Conservation (phyloP, 371 early-diverging fungal genomes). For the Chytridiales sp. region DNA sequence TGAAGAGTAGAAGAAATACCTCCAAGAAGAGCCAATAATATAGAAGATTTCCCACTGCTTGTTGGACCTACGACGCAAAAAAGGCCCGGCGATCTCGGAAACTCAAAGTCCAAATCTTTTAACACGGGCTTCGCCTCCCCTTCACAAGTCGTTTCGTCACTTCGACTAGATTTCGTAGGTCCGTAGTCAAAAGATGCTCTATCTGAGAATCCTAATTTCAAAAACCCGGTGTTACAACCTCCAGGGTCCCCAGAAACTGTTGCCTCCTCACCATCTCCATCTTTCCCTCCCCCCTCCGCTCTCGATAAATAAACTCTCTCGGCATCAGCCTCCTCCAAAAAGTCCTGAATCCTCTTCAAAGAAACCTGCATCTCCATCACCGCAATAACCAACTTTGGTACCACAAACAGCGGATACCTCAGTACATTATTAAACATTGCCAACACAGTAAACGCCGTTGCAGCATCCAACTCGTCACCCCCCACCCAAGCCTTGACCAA, state of each 20-base stretch:
- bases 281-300: background rate
- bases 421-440: slow-evolving; percentile 29
- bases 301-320: background rate
- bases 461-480: slow-evolving; percentile 10
- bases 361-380: slow-evolving; percentile 25
- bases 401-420: slow-evolving; percentile 28
- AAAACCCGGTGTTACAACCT: too few species aligned
- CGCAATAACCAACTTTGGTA: slow-evolving; percentile 26
- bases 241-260: background rate
- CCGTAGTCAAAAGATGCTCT: background rate
- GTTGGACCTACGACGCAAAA: slow-evolving; percentile 66
- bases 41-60: slow-evolving; percentile 64
- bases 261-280: background rate
- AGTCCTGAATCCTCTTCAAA: slow-evolving; percentile 13
- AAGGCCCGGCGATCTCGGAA: slow-evolving; percentile 58
- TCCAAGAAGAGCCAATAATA: slow-evolving; percentile 62
- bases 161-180: background rate
- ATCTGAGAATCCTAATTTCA: slow-evolving; percentile 1
- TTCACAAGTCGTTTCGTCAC: background rate
- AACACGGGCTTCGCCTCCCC: slow-evolving; percentile 9
- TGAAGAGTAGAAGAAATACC: slow-evolving; percentile 48
- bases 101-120: slow-evolving; percentile 35
- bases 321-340: slow-evolving; percentile 20
- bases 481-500: slow-evolving; percentile 1
- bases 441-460: slow-evolving; percentile 30